Evolutionary conservation across 495 filamentous ascomycete genomes (phyloP), one percentile per base, ranked within the genome.

Genomic region (Talaromyces adpressus): DNA sequence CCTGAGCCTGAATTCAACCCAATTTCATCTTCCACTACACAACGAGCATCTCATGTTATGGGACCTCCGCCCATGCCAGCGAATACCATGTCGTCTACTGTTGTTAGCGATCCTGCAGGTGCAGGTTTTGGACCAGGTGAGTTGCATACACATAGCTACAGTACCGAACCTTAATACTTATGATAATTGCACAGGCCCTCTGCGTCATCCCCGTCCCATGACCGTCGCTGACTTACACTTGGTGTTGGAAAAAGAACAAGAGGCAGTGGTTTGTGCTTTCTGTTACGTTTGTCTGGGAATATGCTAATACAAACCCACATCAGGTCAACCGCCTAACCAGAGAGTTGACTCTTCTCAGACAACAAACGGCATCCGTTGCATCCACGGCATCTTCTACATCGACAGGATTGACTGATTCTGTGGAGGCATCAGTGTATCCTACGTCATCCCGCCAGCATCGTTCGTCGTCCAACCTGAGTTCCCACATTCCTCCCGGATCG

Each of bases 261-360:
- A 97, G 72, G 89, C 91, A n/a, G 87, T 96, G 69, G 93, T 93
- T 82, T 62, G 84, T 77, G 39, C n/a, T 29, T 8, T 5, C 18
- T 49, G 14, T 32, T 6, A 29, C 12, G 23, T 32, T 45, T 25
- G 16, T 27, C 11, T 1, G 53, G 6, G 39, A 4, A n/a, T 20
- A 51, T 56, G 39, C 62, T 65, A 62, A 69, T 57, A 22, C 47
- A 45, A 3, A 20, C 64, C 39, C 61, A 57, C 18, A 32, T 27
- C 61, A 95, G 92, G 90, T 96, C 53, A 97, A 97, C 76, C 91
- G 92, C 54, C 83, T 97, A 59, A 93, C 91, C 2, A 87, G 92
- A 62, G 92, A 97, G 69, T 87, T 97, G 56, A 84, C 86, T 12
- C 72, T 87, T 45, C 86, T 97, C 47, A 89, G 92, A 62, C 87